phyloP scores from a whole-genome alignment of 441 rosid genomes.

The Corymbia calophylla region DNA sequence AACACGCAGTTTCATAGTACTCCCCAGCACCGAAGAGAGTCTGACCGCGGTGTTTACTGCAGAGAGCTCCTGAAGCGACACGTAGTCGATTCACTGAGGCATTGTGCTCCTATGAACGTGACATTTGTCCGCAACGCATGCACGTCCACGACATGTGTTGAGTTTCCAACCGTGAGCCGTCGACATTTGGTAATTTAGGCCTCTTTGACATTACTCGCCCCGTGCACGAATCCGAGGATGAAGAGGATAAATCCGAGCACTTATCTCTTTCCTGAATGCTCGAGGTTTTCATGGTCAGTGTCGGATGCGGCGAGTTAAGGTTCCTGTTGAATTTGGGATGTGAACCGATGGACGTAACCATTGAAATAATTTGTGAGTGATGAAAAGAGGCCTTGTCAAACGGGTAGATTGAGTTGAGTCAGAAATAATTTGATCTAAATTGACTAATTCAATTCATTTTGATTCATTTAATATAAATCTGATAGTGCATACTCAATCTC shows the following conservation, averaged over 20 bases:
- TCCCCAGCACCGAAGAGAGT: background rate
- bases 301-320: background rate
- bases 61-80: background rate
- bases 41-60: background rate
- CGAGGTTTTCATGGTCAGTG: background rate
- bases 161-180: background rate
- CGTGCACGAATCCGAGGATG: background rate
- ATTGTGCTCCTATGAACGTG: background rate
- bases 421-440: no score
- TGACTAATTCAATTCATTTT: accelerated
- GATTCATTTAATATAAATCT: no score
- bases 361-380: no score
- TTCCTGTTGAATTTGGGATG: background rate
- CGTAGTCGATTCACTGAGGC: background rate
- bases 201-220: background rate
- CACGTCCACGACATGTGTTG: background rate
- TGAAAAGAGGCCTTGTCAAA: background rate
- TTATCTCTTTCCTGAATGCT: background rate
- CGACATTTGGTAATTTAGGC: background rate
- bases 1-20: background rate
- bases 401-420: accelerated
- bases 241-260: background rate
- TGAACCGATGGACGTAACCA: no score
- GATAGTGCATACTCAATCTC: accelerated
- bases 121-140: background rate